Base-by-base conservation (phyloP, 2,329 filamentous ascomycete genomes). In the Diaporthe sp. region DNA sequence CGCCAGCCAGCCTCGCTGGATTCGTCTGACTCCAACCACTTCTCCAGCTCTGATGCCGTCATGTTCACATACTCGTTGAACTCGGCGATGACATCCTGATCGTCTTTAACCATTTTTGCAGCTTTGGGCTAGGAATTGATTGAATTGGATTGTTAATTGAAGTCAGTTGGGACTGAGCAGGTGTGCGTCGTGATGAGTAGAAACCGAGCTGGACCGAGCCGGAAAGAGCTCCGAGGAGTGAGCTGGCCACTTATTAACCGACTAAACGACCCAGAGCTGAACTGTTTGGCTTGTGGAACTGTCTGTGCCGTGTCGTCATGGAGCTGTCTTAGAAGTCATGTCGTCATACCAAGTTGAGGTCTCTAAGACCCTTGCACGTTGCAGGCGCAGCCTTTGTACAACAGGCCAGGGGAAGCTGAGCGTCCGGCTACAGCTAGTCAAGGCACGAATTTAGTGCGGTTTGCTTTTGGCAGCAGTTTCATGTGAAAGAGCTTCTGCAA, bases 51-150 rank as follows among this genome's bases (percentile, higher is more conserved):
- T 2, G 85, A 81, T 2, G 90, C 84, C 15, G 86, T 87, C 91
- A 93, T 93, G 81, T 93, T 93, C 81, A 93, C 90, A 61, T 92
- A 82, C 52, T 89, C 86, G 76, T 93, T 92, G 85, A 92, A 93
- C 80, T 93, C 91, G 67, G 88, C 87, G 76, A 83, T 80, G 52
- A 83, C 81, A 42, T 82, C 79, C 3, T 81, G 78, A 55, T 77
- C 72, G 75, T 77, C 77, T 75, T 82, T 82, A 73, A 79, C 71
- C 73, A 75, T 75, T 9, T 66, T 75, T 71, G 25, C 50, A 54
- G 13, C 13, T 54, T 70, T 4, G 2, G 3, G 2, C 10, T 58
- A 15, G 33, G 7, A 57, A 17, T 35, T 25, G 33, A n/a, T 40
- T 9, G 35, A 9, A 25, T 15, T 38, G 30, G n/a, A 13, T 15